Evolutionary conservation across 352 stramenopile species (phyloP).

Genomic region (Achlya hypogyna): DNA sequence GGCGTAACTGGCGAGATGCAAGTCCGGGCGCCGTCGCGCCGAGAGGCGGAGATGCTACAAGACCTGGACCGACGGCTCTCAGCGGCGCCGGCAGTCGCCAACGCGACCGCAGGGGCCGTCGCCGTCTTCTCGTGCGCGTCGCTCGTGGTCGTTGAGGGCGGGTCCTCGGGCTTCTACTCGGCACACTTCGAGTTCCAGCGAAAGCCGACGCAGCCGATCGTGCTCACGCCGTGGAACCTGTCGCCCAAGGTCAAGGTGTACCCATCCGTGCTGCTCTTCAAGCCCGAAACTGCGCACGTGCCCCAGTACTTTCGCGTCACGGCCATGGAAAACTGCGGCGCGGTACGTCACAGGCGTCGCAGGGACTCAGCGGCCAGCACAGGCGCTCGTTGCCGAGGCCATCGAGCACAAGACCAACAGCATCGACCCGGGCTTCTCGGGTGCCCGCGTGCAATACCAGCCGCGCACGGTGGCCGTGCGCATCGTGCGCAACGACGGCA

Average conservation of each 20-base stretch:
- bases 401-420: constrained; percentile 13
- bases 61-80: not conserved
- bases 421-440: constrained; percentile 12
- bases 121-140: not conserved
- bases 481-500: constrained; percentile 3
- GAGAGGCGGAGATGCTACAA: not conserved
- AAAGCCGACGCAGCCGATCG: constrained; percentile 8
- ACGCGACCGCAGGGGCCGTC: not conserved
- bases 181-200: not conserved
- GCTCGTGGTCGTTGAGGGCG: constrained; percentile 16
- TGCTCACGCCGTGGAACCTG: not conserved
- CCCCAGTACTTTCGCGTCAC: constrained; percentile 19
- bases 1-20: too few relatives aligned
- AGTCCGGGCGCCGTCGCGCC: too few relatives aligned
- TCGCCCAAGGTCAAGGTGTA: constrained; percentile 2
- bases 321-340: not conserved
- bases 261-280: constrained; percentile 15
- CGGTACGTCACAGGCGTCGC: not conserved
- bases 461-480: not conserved
- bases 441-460: not conserved
- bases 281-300: constrained; percentile 6
- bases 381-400: not conserved
- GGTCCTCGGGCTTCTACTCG: constrained; percentile 17
- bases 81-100: not conserved
- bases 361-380: not conserved